phyloP scores from a whole-genome alignment of 768 basidiomycete species.

The Myochromella boudieri region DNA sequence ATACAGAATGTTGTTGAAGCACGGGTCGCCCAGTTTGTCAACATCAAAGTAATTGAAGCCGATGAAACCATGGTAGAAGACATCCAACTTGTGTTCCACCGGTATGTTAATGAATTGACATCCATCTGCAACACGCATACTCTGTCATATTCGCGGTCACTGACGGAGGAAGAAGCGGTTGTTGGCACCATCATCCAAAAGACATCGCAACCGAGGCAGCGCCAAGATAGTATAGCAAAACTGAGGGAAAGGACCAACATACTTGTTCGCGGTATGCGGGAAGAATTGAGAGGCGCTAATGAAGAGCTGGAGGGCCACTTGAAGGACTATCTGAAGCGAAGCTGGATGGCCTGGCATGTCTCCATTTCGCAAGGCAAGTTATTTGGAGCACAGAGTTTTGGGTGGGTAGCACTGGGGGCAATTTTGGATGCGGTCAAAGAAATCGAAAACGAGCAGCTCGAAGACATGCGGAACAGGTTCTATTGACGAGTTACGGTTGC shows the following conservation, averaged over 20 bases:
- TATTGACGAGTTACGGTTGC: constrained; percentile 11
- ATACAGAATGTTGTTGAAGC: constrained; percentile 27
- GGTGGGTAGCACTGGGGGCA: constrained; percentile 57
- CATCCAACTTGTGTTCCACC: constrained; percentile 32
- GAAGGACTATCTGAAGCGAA: constrained; percentile 41
- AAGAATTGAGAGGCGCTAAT: constrained; percentile 42
- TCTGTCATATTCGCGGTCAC: constrained; percentile 39
- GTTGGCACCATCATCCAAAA: constrained; percentile 68
- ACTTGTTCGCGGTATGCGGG: constrained; percentile 49
- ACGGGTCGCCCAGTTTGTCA: constrained; percentile 27
- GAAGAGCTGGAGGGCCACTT: constrained; percentile 39
- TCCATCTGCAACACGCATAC: constrained; percentile 47
- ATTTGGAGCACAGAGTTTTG: constrained; percentile 64
- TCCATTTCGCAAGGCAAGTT: constrained; percentile 30
- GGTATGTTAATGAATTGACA: constrained; percentile 47
- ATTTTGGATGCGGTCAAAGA: constrained; percentile 52
- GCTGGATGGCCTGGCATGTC: constrained; percentile 59
- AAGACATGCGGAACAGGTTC: constrained; percentile 15
- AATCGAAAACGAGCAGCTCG: constrained; percentile 16
- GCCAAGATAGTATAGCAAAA: constrained; percentile 52
- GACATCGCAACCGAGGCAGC: constrained; percentile 53
- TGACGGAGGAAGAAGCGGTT: constrained; percentile 65
- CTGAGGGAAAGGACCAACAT: constrained; percentile 55
- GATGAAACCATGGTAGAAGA: constrained; percentile 23
- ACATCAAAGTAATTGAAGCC: constrained; percentile 19